A percentile compares a stretch with the other conserved stretches of the same genome.
phyloP scores from a whole-genome alignment of 1,284 basidiomycete species.

The Pisolithus thermaeus region DNA sequence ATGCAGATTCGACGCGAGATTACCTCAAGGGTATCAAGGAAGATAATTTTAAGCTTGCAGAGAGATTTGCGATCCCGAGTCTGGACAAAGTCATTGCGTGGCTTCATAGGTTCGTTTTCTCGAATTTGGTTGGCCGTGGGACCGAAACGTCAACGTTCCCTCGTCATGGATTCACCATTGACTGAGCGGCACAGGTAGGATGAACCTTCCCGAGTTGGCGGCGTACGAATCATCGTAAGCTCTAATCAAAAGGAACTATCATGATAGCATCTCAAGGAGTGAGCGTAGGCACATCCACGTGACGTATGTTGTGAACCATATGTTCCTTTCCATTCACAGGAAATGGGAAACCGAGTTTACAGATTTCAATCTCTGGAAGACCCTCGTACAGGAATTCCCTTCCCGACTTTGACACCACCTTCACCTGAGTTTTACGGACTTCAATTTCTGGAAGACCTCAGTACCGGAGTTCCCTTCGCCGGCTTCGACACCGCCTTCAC shows the following conservation, averaged over 20 bases:
- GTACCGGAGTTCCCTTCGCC: constrained; percentile 73
- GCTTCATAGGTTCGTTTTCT: constrained; percentile 50
- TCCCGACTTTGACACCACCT: too few relatives aligned
- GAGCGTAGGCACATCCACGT: constrained; percentile 79
- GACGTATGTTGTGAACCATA: constrained; percentile 97
- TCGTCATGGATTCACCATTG: constrained; percentile 97
- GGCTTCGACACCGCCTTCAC: constrained; percentile 85
- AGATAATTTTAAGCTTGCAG: constrained; percentile 89
- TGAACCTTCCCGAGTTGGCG: constrained; percentile 91
- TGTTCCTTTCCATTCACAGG: constrained; percentile 94
- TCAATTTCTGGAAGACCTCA: too few relatives aligned
- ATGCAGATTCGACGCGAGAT: constrained; percentile 94
- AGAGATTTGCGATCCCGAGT: constrained; percentile 99
- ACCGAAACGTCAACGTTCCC: constrained; percentile 92
- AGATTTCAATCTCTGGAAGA: constrained; percentile 96
- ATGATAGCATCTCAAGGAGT: neutral
- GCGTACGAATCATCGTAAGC: constrained; percentile 94
- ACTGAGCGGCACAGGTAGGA: constrained; percentile 87
- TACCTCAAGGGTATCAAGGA: constrained; percentile 95
- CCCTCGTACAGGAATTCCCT: constrained; percentile 41
- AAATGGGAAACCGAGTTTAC: constrained; percentile 85
- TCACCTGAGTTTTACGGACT: too few relatives aligned
- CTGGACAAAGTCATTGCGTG: constrained; percentile 95
- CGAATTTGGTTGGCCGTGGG: too few relatives aligned
- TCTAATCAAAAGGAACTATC: neutral